Conservation (phyloP, 352 stramenopile genomes). For the Phytopythium litorale region DNA sequence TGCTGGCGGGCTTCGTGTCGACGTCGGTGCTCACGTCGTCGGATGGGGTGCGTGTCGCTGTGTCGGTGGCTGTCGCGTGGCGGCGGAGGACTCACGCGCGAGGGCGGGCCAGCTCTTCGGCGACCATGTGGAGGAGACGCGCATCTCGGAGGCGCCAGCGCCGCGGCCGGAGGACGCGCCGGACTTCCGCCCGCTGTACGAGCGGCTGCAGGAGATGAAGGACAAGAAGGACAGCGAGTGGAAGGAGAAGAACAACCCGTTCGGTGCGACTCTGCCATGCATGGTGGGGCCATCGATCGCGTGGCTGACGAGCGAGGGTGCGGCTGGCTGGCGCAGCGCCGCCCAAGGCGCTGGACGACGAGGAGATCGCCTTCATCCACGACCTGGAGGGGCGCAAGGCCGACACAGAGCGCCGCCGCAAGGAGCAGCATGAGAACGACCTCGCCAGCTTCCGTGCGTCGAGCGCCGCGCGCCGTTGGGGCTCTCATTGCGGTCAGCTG, state of each 20-base stretch:
- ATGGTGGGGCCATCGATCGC: no score
- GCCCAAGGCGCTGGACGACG: conserved; percentile 82
- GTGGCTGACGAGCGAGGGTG: not conserved
- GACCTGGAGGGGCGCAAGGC: conserved; percentile 59
- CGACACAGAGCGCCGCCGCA: conserved; percentile 39
- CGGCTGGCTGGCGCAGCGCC: conserved; percentile 32
- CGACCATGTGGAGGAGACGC: conserved; percentile 82
- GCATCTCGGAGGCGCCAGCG: conserved; percentile 62
- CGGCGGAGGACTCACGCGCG: not conserved
- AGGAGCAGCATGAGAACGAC: conserved; percentile 72
- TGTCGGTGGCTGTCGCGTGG: not conserved
- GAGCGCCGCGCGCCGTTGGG: no score
- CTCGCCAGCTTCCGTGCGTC: conserved; percentile 63
- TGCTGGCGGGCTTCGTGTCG: conserved; percentile 75
- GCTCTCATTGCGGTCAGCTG: not conserved
- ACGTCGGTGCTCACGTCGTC: conserved; percentile 81
- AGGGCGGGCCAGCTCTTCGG: conserved; percentile 66
- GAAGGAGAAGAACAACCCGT: conserved; percentile 89
- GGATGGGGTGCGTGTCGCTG: conserved; percentile 49
- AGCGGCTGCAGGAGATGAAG: conserved; percentile 73
- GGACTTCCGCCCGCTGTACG: conserved; percentile 75
- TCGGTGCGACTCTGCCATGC: conserved; percentile 30
- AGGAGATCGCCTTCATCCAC: conserved; percentile 81
- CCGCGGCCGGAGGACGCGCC: conserved; percentile 29
- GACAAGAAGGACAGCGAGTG: conserved; percentile 84